Conservation (phyloP, 805 yeast genomes). For the Nakazawaea ishiwadae region DNA sequence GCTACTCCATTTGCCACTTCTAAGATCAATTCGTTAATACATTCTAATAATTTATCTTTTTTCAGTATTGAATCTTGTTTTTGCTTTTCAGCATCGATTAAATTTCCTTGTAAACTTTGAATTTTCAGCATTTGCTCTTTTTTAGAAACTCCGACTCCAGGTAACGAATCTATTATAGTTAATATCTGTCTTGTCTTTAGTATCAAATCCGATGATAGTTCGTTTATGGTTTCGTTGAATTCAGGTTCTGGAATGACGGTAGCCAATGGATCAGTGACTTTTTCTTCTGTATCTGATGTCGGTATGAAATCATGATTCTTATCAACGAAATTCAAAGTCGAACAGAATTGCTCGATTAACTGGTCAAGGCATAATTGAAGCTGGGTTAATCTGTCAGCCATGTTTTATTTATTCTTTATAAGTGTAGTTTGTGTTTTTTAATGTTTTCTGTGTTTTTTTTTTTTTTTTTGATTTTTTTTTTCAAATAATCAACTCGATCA, state of each 20-base stretch:
- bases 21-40: slow-evolving; percentile 63
- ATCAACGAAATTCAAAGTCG: slow-evolving; percentile 75
- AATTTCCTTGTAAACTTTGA: slow-evolving; percentile 53
- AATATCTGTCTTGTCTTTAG: slow-evolving; percentile 83
- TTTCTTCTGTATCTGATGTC: slow-evolving; percentile 42
- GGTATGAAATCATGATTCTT: slow-evolving; percentile 63
- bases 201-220: slow-evolving; percentile 79
- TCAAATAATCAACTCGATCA: background rate
- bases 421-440: background rate
- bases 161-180: slow-evolving; percentile 80
- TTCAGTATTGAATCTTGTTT: slow-evolving; percentile 52
- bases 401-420: slow-evolving; percentile 18
- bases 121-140: slow-evolving; percentile 66
- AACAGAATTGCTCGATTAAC: slow-evolving; percentile 73
- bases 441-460: background rate
- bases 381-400: slow-evolving; percentile 89
- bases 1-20: slow-evolving; percentile 54
- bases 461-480: background rate
- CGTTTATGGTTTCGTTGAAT: slow-evolving; percentile 51
- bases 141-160: slow-evolving; percentile 87
- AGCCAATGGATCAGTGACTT: slow-evolving; percentile 60
- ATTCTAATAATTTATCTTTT: slow-evolving; percentile 57
- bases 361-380: slow-evolving; percentile 85
- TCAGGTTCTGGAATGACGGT: slow-evolving; percentile 38
- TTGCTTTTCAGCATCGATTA: slow-evolving; percentile 54